Conservation (phyloP, 495 filamentous ascomycete genomes). For the Penicillium cataractarum region DNA sequence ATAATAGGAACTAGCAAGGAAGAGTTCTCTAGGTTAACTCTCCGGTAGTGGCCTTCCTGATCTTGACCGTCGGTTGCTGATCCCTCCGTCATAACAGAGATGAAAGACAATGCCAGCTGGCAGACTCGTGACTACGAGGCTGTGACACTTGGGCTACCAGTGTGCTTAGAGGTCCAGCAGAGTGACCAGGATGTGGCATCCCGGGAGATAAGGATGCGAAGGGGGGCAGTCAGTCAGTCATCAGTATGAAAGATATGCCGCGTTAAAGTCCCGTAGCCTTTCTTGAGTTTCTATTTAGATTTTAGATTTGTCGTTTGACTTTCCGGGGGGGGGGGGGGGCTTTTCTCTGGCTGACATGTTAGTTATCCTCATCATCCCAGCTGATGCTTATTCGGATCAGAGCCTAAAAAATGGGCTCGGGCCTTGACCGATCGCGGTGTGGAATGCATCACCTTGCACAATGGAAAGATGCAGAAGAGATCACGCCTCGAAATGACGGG, state of each 20-base stretch:
- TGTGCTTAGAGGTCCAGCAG: conserved; percentile 20
- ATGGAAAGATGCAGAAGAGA: not conserved
- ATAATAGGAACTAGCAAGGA: not conserved
- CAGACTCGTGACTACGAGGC: conserved; percentile 33
- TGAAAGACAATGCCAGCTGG: conserved; percentile 31
- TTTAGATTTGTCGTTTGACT: not conserved
- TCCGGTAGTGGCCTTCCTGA: conserved; percentile 7
- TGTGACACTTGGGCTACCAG: conserved; percentile 32
- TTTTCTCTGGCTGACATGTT: not conserved
- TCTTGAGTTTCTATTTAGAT: not conserved
- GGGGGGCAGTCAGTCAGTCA: not conserved
- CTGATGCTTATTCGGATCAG: conserved; percentile 13
- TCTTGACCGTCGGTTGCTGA: conserved; percentile 14
- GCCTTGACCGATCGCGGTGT: not conserved
- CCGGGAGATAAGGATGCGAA: conserved; percentile 30
- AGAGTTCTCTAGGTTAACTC: not conserved
- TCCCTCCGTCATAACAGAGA: conserved; percentile 7
- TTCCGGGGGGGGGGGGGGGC: too few relatives aligned
- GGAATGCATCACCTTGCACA: conserved; percentile 1
- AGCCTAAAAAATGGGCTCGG: conserved; percentile 3
- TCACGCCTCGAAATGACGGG: not conserved
- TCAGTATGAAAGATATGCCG: not conserved
- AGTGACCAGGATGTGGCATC: conserved; percentile 28
- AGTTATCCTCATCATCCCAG: conserved; percentile 10
- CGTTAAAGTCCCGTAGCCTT: not conserved